Base-by-base conservation (phyloP, 108 stramenopile species). In the Licmophora abbreviata region DNA sequence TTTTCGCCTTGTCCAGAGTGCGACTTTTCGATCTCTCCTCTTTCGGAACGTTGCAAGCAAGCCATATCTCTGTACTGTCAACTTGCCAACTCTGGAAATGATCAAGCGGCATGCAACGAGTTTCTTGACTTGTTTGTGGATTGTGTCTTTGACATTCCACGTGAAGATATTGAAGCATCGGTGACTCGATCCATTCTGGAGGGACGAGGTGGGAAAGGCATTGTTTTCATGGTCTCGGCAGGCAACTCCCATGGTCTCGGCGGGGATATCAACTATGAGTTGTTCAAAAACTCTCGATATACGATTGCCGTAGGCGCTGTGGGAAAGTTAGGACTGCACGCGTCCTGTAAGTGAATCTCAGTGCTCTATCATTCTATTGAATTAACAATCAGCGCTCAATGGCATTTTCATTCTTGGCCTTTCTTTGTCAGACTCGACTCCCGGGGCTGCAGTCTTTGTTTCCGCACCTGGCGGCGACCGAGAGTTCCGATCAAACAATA, bases 121-220 rank as follows among this genome's bases (percentile, higher is more conserved):
- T 59, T 58, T 44, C 27, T 60, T 41, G 62, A 68, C 45, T 35
- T 64, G 30, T 62, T 58, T 31, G 48, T 69, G 36, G 55, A 28
- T 8, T 68, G 73, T 32, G 28, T 31, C 7, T 68, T 60, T 54
- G 43, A 64, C 31, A 33, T n/a, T 10, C 24, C 68, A 18, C 23
- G 42, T 2, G 40, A 48, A 30, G 3, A 2, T 1, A 38, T 30
- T 12, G 30, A 45, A 0, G 30, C 42, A 10, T 25, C 46, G 1
- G 44, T 64, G 12, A 40, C 26, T 1, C 29, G 48, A 18, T 58
- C 43, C 21, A 45, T 62, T n/a, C 29, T 31, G 7, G 37, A 64
- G 27, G 73, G 73, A 33, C 58, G 73, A 7, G 59, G 61, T 35
- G 73, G 68, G 12, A 69, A 64, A 32, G 73, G 73, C 25, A 44